Evolutionary conservation across 176 grass and related monocot species (phyloP).

Genomic region (Tuctoria greenei): DNA sequence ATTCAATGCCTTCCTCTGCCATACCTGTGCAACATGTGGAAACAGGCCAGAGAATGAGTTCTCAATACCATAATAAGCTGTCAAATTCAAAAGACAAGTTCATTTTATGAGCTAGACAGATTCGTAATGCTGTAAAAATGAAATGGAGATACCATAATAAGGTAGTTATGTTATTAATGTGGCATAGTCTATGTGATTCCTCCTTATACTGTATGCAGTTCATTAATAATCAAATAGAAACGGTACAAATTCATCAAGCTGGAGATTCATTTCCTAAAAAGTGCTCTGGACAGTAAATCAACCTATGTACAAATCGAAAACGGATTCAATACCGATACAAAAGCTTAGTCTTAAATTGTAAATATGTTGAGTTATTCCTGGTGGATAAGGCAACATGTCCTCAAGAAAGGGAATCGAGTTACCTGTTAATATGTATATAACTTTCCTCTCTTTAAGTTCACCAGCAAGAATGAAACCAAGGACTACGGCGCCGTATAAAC

Average conservation of each 20-base stretch:
- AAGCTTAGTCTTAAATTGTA: background rate
- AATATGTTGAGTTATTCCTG: background rate
- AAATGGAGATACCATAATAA: background rate
- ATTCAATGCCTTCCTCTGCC: background rate
- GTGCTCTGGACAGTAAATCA: background rate
- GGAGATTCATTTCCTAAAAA: constrained; percentile 7
- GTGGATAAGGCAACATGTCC: background rate
- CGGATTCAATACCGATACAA: background rate
- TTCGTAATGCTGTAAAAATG: constrained; percentile 4
- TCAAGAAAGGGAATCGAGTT: constrained; percentile 30
- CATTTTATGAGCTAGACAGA: background rate
- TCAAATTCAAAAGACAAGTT: constrained; percentile 5
- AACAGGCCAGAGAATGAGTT: constrained; percentile 74
- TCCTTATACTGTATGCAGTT: background rate
- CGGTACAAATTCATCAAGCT: constrained; percentile 5
- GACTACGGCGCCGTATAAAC: constrained; percentile 65
- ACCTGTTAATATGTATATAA: constrained; percentile 91
- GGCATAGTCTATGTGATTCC: constrained; percentile 13
- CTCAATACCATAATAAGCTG: constrained; percentile 93
- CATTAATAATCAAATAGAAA: constrained; percentile 19
- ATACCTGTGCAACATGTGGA: constrained; percentile 88
- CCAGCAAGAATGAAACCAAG: constrained; percentile 83
- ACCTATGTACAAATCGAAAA: constrained; percentile 1
- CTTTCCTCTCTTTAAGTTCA: constrained; percentile 75
- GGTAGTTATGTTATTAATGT: background rate